Base-by-base conservation (phyloP, 495 filamentous ascomycete species). In the Hypoxylon cercidicola region DNA sequence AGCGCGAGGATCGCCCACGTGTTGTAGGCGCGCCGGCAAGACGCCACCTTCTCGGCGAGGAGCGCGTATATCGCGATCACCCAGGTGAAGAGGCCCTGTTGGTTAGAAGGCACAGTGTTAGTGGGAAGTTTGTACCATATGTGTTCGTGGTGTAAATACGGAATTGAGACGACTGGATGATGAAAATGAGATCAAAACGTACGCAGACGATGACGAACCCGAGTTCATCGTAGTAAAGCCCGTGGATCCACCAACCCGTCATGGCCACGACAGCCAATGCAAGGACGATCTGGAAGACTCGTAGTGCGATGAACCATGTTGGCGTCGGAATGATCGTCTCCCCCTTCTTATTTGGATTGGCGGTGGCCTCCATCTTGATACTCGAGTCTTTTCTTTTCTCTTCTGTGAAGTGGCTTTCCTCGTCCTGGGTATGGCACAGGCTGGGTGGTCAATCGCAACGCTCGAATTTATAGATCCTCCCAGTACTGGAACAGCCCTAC, bases 1-100 rank as follows among this genome's bases (percentile, higher is more conserved):
- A 83, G 69, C 4, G 74, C 58, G n/a, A 83, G 71, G 21, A 81
- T 55, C 13, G 81, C 79, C 76, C 76, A 79, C 32, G 78, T 80
- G 62, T 83, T 81, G 60, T 82, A 82, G 8, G 62, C 71, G 0
- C 60, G 39, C 13, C 61, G 70, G 16, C 76, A 77, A 8, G 66
- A 60, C 4, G 71, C 13, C 6, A 78, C 70, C 30, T 78, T 79
- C 56, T 82, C 79, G 2, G 75, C 64, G 4, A 81, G 62, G 53
- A 84, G 60, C 15, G 64, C 65, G 54, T 81, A 84, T 1, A 65
- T 45, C 37, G 71, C 70, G 9, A 81, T 66, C 46, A 81, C 67
- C 76, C 76, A 79, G 6, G 81, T 83, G 58, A 82, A 78, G 35
- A 84, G 19, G 41, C 67, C 64, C 81, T 84, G 16, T 51, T 18